These are phyloP conservation scores for Hypoxylon sp. DNA, from an alignment of 2,329 filamentous ascomycete species.

Conservation along the genomic window DNA sequence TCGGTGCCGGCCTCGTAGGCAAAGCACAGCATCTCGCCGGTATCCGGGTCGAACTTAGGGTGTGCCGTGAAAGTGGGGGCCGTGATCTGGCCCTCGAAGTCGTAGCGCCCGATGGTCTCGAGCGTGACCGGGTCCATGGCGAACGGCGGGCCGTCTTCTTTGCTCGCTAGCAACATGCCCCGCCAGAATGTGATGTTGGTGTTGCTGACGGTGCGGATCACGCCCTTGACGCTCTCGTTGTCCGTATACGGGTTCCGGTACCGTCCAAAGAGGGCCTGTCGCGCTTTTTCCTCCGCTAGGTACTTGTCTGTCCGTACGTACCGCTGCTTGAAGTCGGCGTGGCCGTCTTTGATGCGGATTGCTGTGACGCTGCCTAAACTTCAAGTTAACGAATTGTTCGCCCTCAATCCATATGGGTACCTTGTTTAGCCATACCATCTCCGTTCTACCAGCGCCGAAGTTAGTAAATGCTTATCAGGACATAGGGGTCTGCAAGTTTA, in stretches of 20 bases:
- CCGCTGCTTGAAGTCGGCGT: slow-evolving; percentile 61
- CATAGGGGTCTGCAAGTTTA: background rate
- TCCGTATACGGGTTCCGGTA: slow-evolving; percentile 72
- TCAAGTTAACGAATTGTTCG: slow-evolving; percentile 21
- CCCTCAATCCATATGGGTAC: background rate
- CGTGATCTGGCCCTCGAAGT: slow-evolving; percentile 66
- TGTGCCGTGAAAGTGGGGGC: slow-evolving; percentile 67
- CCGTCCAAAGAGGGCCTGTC: slow-evolving; percentile 63
- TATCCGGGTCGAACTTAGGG: slow-evolving; percentile 67
- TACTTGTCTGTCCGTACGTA: slow-evolving; percentile 61
- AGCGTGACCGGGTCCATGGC: slow-evolving; percentile 66
- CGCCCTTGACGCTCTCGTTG: slow-evolving; percentile 67
- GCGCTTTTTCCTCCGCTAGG: slow-evolving; percentile 51
- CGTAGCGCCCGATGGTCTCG: slow-evolving; percentile 65
- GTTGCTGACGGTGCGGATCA: slow-evolving; percentile 70
- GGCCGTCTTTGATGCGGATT: slow-evolving; percentile 58
- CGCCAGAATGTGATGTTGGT: slow-evolving; percentile 73
- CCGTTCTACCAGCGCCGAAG: slow-evolving; percentile 41
- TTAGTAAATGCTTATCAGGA: slow-evolving; percentile 29
- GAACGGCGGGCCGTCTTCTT: slow-evolving; percentile 69
- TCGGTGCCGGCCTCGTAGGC: slow-evolving; percentile 65
- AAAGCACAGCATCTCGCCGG: slow-evolving; percentile 67
- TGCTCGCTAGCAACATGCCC: slow-evolving; percentile 68
- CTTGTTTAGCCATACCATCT: slow-evolving; percentile 45
- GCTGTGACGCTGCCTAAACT: slow-evolving; percentile 59